Conservation (phyloP, 2,329 filamentous ascomycete genomes). For the Allantophomopsis lycopodina region DNA sequence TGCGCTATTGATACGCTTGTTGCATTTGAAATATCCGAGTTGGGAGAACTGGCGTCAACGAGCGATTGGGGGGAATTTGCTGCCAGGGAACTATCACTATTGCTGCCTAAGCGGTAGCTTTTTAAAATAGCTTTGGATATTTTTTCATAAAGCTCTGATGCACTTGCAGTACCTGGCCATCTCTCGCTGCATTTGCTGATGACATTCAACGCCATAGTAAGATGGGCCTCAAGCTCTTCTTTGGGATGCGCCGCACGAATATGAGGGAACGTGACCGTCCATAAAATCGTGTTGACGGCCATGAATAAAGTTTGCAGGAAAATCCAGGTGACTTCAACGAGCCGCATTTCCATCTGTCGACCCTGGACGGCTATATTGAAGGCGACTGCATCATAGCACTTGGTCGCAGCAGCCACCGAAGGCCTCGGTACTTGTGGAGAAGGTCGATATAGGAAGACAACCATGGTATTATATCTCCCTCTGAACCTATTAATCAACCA, state of each 20-base stretch:
- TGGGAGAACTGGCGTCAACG: constrained; percentile 30
- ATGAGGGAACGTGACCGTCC: constrained; percentile 79
- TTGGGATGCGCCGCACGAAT: constrained; percentile 60
- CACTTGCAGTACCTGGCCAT: constrained; percentile 83
- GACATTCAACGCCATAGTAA: constrained; percentile 63
- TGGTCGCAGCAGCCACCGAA: constrained; percentile 60
- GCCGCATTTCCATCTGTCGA: constrained; percentile 62
- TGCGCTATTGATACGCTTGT: constrained; percentile 19
- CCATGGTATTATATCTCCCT: constrained; percentile 70
- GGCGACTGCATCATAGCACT: constrained; percentile 71
- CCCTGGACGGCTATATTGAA: constrained; percentile 72
- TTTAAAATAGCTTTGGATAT: constrained; percentile 77
- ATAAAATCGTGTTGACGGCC: constrained; percentile 81
- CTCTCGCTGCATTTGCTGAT: constrained; percentile 70
- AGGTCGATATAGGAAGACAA: constrained; percentile 77
- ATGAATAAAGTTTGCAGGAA: constrained; percentile 85
- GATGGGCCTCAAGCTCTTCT: constrained; percentile 63
- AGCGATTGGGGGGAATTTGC: constrained; percentile 20
- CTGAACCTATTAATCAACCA: constrained; percentile 34
- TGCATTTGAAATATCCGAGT: constrained; percentile 24
- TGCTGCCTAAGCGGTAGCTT: constrained; percentile 55
- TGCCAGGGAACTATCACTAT: not conserved
- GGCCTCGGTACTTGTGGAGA: constrained; percentile 87
- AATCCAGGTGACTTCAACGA: constrained; percentile 85
- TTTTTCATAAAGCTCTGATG: constrained; percentile 74